Conservation (phyloP, 2,329 filamentous ascomycete species). For the Colletotrichum cereale region DNA sequence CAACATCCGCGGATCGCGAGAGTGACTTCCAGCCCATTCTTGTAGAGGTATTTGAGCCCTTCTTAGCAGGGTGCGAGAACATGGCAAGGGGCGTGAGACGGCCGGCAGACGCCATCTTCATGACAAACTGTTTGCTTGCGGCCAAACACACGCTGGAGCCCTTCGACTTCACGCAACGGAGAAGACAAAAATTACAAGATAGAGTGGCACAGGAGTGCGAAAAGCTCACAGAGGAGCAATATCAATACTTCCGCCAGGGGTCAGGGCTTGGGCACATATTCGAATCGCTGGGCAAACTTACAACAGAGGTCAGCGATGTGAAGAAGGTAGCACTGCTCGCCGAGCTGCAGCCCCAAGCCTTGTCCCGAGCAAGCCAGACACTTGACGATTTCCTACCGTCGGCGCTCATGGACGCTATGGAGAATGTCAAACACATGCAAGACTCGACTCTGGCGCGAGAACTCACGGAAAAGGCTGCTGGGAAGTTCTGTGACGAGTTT, state of each 20-base stretch:
- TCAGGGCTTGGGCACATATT: conserved; percentile 80
- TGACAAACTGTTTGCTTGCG: conserved; percentile 77
- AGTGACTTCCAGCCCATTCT: conserved; percentile 82
- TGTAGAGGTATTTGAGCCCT: conserved; percentile 86
- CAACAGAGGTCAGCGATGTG: conserved; percentile 55
- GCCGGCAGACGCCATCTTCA: conserved; percentile 75
- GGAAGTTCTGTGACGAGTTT: conserved; percentile 88
- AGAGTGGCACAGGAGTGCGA: conserved; percentile 66
- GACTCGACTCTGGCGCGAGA: conserved; percentile 78
- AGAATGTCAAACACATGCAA: conserved; percentile 80
- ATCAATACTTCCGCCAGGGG: conserved; percentile 77
- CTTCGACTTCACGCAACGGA: conserved; percentile 74
- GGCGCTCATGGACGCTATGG: conserved; percentile 90
- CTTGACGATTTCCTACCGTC: conserved; percentile 94
- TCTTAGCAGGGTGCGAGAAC: conserved; percentile 79
- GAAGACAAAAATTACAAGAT: conserved; percentile 67
- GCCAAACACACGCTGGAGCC: conserved; percentile 67
- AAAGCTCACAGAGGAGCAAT: conserved; percentile 76
- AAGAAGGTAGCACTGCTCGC: conserved; percentile 59
- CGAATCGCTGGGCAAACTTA: conserved; percentile 61
- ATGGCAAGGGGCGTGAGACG: conserved; percentile 72
- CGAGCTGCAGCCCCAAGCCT: conserved; percentile 65
- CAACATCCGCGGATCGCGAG: conserved; percentile 68
- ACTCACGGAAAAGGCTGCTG: conserved; percentile 85
- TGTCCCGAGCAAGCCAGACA: conserved; percentile 78